Base-by-base conservation (phyloP, 345 rosid genomes). In the Populus nigra region DNA sequence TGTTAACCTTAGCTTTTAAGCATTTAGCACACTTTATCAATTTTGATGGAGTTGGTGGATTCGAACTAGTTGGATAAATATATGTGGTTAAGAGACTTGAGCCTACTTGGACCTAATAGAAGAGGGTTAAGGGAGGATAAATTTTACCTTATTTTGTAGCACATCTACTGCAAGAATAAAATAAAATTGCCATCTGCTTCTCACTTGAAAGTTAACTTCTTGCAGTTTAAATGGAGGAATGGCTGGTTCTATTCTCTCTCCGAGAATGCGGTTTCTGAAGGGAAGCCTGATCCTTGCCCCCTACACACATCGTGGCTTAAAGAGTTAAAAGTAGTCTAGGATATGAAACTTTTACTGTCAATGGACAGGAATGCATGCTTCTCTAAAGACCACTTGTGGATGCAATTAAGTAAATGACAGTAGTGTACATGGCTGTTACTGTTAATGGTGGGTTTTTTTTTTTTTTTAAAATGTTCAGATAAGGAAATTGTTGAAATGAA, bases 191-290 rank as follows among this genome's bases (percentile, higher is more conserved):
- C 12, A n/a, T 8, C 10, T 67, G 35, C 13, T 18, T 73, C 22
- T 27, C 35, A n/a, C 12, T n/a, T 10, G 6, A 0, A 16, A 35
- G 1, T 63, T 49, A 8, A 17, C 49, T 81, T 69, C 18, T 47
- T 83, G 82, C 94, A 93, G 97, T 93, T 95, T 84, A 95, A 95
- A 79, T 93, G 99, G 98, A 93, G 97, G 84, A 95, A 93, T 82
- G 98, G 99, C 33, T 95, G 97, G 98, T 95, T 93, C 88, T 95
- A 90, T 78, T 87, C 91, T 25, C 88, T 95, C 53, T 86, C 99
- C 0, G 89, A 95, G 92, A 95, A 93, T 80, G 96, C 93, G 15
- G 81, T 86, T 16, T 83, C 89, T 0, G 80, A 84, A 81, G 94
- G 94, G 76, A 93, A 88, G 71, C 87, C 94, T 5, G 98, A 95